Percentiles rank a stretch among this genome's conserved stretches.
Evolutionary conservation across 106 monocot genomes (phyloP).

Genomic region (Gastrodia elata): DNA sequence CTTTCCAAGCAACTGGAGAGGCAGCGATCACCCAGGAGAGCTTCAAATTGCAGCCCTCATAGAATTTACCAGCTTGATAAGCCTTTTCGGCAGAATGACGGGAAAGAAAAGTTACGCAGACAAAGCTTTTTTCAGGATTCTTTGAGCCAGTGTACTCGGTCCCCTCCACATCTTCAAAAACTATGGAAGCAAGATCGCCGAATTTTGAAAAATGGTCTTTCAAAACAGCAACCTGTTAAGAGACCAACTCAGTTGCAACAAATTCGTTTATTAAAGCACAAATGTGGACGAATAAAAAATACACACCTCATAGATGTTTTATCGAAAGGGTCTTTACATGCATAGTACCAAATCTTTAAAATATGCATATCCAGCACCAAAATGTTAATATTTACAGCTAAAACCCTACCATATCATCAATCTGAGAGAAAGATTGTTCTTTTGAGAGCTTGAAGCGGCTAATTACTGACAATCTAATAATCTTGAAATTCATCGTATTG

Average conservation of each 20-base stretch:
- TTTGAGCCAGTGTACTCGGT: conserved; percentile 15
- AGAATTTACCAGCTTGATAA: conserved; percentile 43
- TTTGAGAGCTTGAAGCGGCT: no score
- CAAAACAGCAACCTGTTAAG: conserved; percentile 40
- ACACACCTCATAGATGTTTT: no score
- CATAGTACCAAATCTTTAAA: no score
- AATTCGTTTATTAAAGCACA: neutral
- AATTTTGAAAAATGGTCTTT: conserved; percentile 66
- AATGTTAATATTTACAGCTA: no score
- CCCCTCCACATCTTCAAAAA: conserved; percentile 38
- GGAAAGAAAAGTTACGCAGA: conserved; percentile 43
- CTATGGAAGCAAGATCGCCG: conserved; percentile 43
- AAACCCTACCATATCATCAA: no score
- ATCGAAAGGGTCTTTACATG: no score
- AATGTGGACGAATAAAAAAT: neutral
- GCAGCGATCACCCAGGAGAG: conserved; percentile 49
- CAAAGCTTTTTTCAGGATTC: conserved; percentile 24
- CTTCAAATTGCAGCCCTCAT: conserved; percentile 52
- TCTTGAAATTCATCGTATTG: no score
- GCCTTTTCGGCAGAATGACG: conserved; percentile 60
- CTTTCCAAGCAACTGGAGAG: conserved; percentile 9
- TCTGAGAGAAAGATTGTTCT: no score
- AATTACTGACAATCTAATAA: no score
- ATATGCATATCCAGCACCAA: no score
- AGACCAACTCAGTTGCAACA: neutral